A percentile compares a stretch with the other conserved stretches of the same genome.
phyloP scores from a whole-genome alignment of 345 rosid species.

The Murraya koenigii region DNA sequence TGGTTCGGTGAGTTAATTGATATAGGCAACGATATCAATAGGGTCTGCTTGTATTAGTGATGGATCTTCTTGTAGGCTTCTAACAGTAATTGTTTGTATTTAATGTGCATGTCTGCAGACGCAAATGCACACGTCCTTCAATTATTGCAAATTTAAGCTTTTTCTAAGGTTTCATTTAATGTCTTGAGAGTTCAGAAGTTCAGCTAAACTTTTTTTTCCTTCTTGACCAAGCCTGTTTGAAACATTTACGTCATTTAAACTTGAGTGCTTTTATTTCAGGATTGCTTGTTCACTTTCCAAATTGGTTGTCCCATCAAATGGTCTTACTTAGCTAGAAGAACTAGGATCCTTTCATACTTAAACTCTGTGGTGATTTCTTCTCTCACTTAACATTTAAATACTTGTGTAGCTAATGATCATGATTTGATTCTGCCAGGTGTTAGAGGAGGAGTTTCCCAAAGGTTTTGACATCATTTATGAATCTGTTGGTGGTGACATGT shows the following conservation, averaged over 20 bases:
- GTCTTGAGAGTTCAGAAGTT: neutral
- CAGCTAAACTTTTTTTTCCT: neutral
- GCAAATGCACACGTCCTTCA: neutral
- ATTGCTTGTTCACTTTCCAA: neutral
- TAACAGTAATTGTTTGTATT: neutral
- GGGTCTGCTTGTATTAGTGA: neutral
- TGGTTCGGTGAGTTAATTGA: neutral
- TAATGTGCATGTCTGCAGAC: neutral
- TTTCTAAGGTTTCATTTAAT: neutral
- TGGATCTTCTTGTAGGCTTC: neutral
- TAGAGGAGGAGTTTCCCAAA: conserved; percentile 75
- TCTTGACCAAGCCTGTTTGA: neutral
- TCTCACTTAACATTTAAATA: neutral
- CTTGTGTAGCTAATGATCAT: neutral
- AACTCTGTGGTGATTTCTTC: neutral
- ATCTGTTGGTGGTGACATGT: conserved; percentile 96
- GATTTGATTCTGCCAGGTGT: conserved; percentile 47
- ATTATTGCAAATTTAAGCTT: neutral
- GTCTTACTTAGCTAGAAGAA: neutral
- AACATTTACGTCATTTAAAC: neutral
- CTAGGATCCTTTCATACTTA: too few species aligned
- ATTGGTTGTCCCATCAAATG: neutral
- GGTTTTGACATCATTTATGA: conserved; percentile 87
- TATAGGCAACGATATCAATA: neutral
- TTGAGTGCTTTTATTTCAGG: neutral